Evolutionary conservation across 1,139 yeast genomes (phyloP), one percentile per base, ranked within the genome.

Genomic region (Candida frijolesensis): DNA sequence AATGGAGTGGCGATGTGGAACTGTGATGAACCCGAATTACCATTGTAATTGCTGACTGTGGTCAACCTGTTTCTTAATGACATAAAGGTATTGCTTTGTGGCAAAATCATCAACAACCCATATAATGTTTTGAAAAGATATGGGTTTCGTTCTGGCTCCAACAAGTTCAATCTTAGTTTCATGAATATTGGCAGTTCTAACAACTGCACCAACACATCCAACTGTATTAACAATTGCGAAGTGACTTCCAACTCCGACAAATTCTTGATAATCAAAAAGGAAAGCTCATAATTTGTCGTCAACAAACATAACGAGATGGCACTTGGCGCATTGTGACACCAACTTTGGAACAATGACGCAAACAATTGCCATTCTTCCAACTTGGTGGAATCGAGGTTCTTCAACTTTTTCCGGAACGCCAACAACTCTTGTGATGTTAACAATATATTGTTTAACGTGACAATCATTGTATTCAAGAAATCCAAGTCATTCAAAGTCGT

Each of bases 291-390:
- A 50, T 91, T 90, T 49, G 94, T 94, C 0, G 98, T 89, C 29
- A 94, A 74, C 43, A 95, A 74, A 60, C 98, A 92, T 34, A 95
- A 74, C 0, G 96, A 85, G 42, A 95, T 74, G 0, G 94, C 90
- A 25, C 97, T 94, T 0, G 96, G 91, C 0, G 96, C 85, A 64
- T 91, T 92, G 57, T 88, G 88, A 59, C 96, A 86, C 99, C 99
- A 95, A 51, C 96, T 85, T 61, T 82, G 85, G 69, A 94, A 95
- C 50, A 95, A 74, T 0, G 86, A 77, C 15, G 89, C 80, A 66
- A 95, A 95, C 47, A 92, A 74, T 30, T 78, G 68, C 76, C 87
- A 84, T 51, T 91, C 96, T 45, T 85, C 88, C 7, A 70, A 53
- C 50, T 72, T 74, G 49, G 78, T 75, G 3, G 70, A 65, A 49